Percentiles rank a stretch among this genome's conserved stretches.
Conservation (phyloP, 371 early-diverging fungal species). For the Circinella minor region DNA sequence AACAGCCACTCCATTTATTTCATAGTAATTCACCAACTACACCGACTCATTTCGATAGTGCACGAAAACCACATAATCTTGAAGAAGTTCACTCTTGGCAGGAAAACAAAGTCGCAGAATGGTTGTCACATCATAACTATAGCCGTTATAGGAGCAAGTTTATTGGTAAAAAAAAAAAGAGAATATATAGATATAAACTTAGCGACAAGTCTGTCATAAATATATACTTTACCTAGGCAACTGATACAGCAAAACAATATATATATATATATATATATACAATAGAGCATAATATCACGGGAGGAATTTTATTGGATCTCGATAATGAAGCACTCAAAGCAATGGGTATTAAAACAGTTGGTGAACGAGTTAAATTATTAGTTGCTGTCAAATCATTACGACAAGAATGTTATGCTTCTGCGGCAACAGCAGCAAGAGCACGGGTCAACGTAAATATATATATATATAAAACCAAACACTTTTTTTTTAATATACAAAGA, state of each 20-base stretch:
- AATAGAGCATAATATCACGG: slow-evolving; percentile 76
- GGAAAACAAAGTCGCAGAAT: slow-evolving; percentile 70
- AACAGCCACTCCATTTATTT: slow-evolving; percentile 21
- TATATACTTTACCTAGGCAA: no score
- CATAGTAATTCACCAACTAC: slow-evolving; percentile 43
- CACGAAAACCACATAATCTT: slow-evolving; percentile 40
- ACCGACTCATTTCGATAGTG: slow-evolving; percentile 47
- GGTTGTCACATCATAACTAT: slow-evolving; percentile 78
- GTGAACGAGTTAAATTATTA: slow-evolving; percentile 82
- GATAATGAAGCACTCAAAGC: slow-evolving; percentile 82
- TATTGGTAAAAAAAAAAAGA: slow-evolving; percentile 41
- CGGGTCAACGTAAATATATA: not conserved
- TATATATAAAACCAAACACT: no score
- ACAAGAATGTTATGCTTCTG: slow-evolving; percentile 61
- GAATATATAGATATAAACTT: not conserved
- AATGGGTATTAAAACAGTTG: slow-evolving; percentile 82
- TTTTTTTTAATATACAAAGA: not conserved
- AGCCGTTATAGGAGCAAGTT: slow-evolving; percentile 71
- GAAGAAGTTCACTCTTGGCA: slow-evolving; percentile 72
- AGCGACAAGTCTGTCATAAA: not conserved
- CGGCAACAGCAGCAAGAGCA: slow-evolving; percentile 35
- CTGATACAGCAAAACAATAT: slow-evolving; percentile 1
- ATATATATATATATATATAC: not conserved
- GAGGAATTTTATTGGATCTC: slow-evolving; percentile 81
- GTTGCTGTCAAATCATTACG: slow-evolving; percentile 75